Conservation (phyloP, 306 rosid species). For the Begonia fuchsioides region DNA sequence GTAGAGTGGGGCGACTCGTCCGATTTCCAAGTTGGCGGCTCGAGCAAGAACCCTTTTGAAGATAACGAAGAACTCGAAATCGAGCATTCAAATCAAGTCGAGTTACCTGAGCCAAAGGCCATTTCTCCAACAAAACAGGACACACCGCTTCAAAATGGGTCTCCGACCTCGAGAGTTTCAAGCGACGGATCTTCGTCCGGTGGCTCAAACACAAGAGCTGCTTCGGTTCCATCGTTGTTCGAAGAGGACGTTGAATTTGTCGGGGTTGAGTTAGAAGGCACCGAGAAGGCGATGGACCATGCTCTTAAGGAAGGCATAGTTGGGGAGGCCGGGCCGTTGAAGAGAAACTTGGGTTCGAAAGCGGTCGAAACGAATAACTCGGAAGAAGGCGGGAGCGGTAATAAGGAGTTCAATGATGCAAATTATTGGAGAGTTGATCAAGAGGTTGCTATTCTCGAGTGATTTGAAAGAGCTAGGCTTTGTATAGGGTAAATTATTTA, state of each 20-base stretch:
- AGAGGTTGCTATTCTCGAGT: slow-evolving; percentile 85
- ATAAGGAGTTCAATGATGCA: slow-evolving; percentile 86
- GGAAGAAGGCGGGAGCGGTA: slow-evolving; percentile 57
- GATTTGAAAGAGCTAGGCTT: slow-evolving; percentile 5
- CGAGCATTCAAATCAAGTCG: slow-evolving; percentile 23
- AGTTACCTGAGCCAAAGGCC: slow-evolving; percentile 25
- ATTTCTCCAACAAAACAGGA: slow-evolving; percentile 31
- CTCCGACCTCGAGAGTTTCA: slow-evolving; percentile 29
- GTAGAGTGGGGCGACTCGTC: slow-evolving; percentile 75
- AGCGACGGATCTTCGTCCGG: too few relatives aligned
- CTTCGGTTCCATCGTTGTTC: slow-evolving; percentile 66
- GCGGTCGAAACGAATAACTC: slow-evolving; percentile 53
- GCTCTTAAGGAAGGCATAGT: slow-evolving; percentile 97
- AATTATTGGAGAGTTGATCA: slow-evolving; percentile 99
- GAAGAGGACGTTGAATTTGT: slow-evolving; percentile 98
- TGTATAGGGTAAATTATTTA: too few relatives aligned
- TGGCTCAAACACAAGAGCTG: too few relatives aligned
- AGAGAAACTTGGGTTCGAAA: slow-evolving; percentile 43
- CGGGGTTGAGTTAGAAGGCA: slow-evolving; percentile 88
- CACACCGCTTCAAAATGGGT: slow-evolving; percentile 48
- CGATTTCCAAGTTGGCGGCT: slow-evolving; percentile 52
- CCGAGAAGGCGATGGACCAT: slow-evolving; percentile 95
- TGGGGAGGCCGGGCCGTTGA: slow-evolving; percentile 96
- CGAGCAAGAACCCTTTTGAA: slow-evolving; percentile 69
- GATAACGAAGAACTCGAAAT: slow-evolving; percentile 35